A percentile compares a stretch with the other conserved stretches of the same genome.
These are phyloP conservation scores for Cotoneaster glaucophyllus DNA, from an alignment of 306 rosid genomes.

Conservation along the genomic window DNA sequence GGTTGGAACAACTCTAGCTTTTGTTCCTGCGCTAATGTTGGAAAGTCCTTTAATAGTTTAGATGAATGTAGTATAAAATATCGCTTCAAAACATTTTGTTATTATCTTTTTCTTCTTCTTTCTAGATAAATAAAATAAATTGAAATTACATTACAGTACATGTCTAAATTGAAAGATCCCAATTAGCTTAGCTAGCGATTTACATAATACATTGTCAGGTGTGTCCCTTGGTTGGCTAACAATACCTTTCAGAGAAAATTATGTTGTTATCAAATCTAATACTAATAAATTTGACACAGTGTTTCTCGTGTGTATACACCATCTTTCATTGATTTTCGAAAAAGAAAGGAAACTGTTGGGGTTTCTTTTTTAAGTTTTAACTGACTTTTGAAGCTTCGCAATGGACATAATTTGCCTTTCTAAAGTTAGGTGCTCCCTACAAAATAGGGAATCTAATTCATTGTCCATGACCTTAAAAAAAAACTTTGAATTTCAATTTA, in stretches of 20 bases:
- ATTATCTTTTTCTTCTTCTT: neutral
- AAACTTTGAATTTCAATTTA: neutral
- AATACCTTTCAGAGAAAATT: constrained; percentile 6
- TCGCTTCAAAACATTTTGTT: too few species aligned
- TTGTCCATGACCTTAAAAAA: constrained; percentile 3
- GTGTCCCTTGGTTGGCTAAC: constrained; percentile 13
- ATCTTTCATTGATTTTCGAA: constrained; percentile 2
- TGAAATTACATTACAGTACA: neutral
- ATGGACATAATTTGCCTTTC: neutral
- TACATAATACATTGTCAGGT: neutral
- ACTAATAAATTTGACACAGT: constrained; percentile 5
- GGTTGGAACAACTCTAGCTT: neutral
- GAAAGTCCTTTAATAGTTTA: neutral
- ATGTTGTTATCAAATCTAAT: constrained; percentile 6
- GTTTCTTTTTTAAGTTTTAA: neutral
- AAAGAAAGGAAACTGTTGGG: neutral
- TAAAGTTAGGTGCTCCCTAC: neutral
- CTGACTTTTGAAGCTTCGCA: neutral
- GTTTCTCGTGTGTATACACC: constrained; percentile 10
- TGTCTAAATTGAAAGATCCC: neutral
- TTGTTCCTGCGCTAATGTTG: too few species aligned
- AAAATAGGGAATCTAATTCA: constrained; percentile 3
- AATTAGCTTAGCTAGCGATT: constrained; percentile 4
- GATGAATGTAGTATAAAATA: too few species aligned
- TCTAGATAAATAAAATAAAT: neutral